Base-by-base conservation (phyloP, 331 rosid genomes). In the Acacia concinna region DNA sequence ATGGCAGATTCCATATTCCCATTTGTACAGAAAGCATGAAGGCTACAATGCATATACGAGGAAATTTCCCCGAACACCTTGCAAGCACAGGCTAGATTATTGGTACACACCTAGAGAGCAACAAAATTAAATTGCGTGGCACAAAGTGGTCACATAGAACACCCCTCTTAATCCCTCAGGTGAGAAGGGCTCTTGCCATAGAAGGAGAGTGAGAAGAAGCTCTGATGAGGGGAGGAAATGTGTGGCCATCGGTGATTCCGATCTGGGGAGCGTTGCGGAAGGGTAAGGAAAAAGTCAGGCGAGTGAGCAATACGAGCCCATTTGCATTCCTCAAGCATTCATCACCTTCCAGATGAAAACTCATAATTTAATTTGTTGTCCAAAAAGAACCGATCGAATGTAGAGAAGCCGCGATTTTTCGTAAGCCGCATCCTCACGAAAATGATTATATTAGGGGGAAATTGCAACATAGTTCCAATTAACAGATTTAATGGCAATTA, bases 1-100 rank as follows among this genome's bases (percentile, higher is more conserved):
- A 88, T 25, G 49, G 93, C 91, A 68, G 88, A 84, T 31, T 84
- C 90, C 93, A 87, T 77, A 11, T 88, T 72, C 47, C 89, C 97
- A 85, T 91, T 90, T 32, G 79, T 78, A 52, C 81, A 87, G 51
- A 85, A 81, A 54, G 92, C 91, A 81, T 87, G 88, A 66, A 92
- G 77, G 91, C 87, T 40, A 89, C 94, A 65, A 88, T 6, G 60
- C 92, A 89, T 1, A 78, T 76, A 18, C 56, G 52, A 9, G 91
- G 14, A 75, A n/a, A n/a, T n/a, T n/a, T n/a, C n/a, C n/a, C n/a
- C n/a, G n/a, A n/a, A n/a, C n/a, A n/a, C n/a, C n/a, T n/a, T n/a
- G n/a, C n/a, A n/a, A 20, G 97, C 97, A 79, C 70, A 37, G 30
- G 4, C 65, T 57, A 89, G 47, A 27, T 72, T 47, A 11, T 79